Evolutionary conservation across 2,329 filamentous ascomycete species (phyloP).

Genomic region (Aspergillus eucalypticola): DNA sequence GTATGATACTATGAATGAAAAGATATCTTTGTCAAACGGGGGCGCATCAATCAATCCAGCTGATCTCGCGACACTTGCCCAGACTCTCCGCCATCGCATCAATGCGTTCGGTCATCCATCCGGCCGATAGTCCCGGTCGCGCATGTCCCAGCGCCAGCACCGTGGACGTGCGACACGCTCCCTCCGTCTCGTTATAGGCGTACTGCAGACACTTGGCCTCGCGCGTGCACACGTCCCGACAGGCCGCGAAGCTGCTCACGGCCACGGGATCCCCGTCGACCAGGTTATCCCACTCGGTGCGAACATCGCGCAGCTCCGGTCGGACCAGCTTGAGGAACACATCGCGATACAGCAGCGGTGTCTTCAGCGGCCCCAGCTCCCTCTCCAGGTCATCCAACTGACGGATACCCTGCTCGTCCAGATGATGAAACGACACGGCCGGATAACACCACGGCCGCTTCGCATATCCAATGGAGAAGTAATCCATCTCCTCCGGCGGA

Average conservation of each 20-base stretch:
- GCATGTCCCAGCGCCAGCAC: conserved; percentile 3
- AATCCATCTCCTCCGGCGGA: conserved; percentile 42
- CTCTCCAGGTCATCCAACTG: conserved; percentile 46
- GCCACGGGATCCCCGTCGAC: neutral
- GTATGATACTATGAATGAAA: neutral
- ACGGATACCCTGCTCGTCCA: conserved; percentile 44
- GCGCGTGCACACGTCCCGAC: conserved; percentile 5
- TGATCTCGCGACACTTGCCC: conserved; percentile 8
- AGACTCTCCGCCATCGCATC: conserved; percentile 7
- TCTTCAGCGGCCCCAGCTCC: conserved; percentile 20
- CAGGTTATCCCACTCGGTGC: conserved; percentile 13
- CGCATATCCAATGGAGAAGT: conserved; percentile 38
- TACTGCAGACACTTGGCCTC: conserved; percentile 11
- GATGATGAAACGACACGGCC: conserved; percentile 51
- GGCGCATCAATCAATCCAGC: conserved; percentile 1
- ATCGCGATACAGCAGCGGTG: conserved; percentile 36
- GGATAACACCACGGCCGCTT: conserved; percentile 50
- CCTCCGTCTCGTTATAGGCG: neutral
- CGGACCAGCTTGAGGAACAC: conserved; percentile 8
- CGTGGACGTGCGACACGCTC: conserved; percentile 1
- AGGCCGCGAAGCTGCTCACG: neutral
- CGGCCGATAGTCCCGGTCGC: neutral
- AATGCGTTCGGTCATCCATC: conserved; percentile 15
- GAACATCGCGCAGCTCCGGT: neutral
- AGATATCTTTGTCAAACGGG: no score